Conservation (phyloP, 2,329 filamentous ascomycete genomes). For the Orbilia quercus region DNA sequence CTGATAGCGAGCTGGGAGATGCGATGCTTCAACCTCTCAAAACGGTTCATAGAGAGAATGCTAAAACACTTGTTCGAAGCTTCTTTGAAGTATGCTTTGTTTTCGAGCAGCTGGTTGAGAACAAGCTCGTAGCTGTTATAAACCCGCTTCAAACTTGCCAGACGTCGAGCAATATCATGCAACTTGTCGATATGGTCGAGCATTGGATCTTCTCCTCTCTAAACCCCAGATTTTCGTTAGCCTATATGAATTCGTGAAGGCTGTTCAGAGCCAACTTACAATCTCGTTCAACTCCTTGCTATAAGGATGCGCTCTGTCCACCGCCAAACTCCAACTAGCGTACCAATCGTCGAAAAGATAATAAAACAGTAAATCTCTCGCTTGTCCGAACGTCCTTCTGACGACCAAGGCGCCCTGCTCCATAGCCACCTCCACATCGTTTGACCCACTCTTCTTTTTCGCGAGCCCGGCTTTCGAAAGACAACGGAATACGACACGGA, state of each 20-base stretch:
- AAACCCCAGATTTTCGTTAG: slow-evolving; percentile 61
- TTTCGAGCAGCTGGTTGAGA: slow-evolving; percentile 65
- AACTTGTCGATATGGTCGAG: slow-evolving; percentile 67
- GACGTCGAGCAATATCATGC: slow-evolving; percentile 71
- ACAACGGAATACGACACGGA: slow-evolving; percentile 59
- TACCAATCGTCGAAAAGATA: slow-evolving; percentile 77
- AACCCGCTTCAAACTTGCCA: slow-evolving; percentile 72
- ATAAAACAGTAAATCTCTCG: slow-evolving; percentile 73
- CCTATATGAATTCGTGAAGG: neutral
- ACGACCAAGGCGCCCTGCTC: slow-evolving; percentile 61
- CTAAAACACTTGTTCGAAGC: slow-evolving; percentile 63
- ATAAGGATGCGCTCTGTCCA: slow-evolving; percentile 69
- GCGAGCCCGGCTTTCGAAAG: slow-evolving; percentile 61
- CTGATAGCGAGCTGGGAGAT: slow-evolving; percentile 73
- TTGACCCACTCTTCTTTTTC: slow-evolving; percentile 67
- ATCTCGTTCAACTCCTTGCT: slow-evolving; percentile 66
- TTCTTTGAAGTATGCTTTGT: slow-evolving; percentile 68
- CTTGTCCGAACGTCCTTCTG: slow-evolving; percentile 64
- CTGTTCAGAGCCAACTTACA: slow-evolving; percentile 62
- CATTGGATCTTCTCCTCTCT: slow-evolving; percentile 69
- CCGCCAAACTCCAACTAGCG: slow-evolving; percentile 72
- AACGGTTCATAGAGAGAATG: slow-evolving; percentile 68
- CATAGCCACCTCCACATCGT: slow-evolving; percentile 63
- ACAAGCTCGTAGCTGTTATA: slow-evolving; percentile 73
- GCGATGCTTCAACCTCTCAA: slow-evolving; percentile 71